phyloP scores from a whole-genome alignment of 495 filamentous ascomycete species.

The Aspergillus indologenus region DNA sequence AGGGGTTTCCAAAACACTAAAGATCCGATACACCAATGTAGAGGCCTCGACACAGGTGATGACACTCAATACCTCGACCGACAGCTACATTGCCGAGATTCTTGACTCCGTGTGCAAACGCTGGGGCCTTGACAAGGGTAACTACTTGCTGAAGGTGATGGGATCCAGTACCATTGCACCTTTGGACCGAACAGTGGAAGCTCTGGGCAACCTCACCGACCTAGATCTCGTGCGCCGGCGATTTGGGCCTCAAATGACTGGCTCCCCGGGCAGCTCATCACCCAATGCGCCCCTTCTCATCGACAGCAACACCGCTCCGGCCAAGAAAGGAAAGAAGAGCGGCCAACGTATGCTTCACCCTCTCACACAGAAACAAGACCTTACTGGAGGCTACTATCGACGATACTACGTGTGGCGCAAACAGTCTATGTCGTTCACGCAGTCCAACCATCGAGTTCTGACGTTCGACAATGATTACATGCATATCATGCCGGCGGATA shows the following conservation, averaged over 20 bases:
- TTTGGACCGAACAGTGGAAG: slow-evolving; percentile 84
- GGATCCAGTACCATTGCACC: slow-evolving; percentile 80
- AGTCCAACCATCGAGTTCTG: slow-evolving; percentile 76
- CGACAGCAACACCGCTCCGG: slow-evolving; percentile 36
- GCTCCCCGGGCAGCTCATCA: slow-evolving; percentile 75
- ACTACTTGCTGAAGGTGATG: slow-evolving; percentile 83
- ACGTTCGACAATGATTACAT: slow-evolving; percentile 94
- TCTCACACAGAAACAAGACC: slow-evolving; percentile 72
- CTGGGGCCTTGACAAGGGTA: slow-evolving; percentile 83
- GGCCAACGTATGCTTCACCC: slow-evolving; percentile 66
- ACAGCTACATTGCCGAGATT: slow-evolving; percentile 92
- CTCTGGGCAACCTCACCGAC: slow-evolving; percentile 76
- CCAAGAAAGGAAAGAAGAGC: slow-evolving; percentile 67
- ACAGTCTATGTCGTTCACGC: slow-evolving; percentile 89
- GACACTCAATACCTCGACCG: slow-evolving; percentile 80
- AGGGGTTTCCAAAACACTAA: slow-evolving; percentile 80
- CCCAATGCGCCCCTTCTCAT: slow-evolving; percentile 73
- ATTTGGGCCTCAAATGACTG: slow-evolving; percentile 75
- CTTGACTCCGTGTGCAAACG: slow-evolving; percentile 87
- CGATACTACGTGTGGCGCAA: slow-evolving; percentile 92
- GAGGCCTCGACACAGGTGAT: slow-evolving; percentile 59
- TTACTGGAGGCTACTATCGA: slow-evolving; percentile 68
- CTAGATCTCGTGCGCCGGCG: slow-evolving; percentile 85
- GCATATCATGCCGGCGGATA: slow-evolving; percentile 82
- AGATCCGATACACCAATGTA: slow-evolving; percentile 77